Evolutionary conservation across 441 rosid species (phyloP).

Genomic region (Isatis lusitanica): DNA sequence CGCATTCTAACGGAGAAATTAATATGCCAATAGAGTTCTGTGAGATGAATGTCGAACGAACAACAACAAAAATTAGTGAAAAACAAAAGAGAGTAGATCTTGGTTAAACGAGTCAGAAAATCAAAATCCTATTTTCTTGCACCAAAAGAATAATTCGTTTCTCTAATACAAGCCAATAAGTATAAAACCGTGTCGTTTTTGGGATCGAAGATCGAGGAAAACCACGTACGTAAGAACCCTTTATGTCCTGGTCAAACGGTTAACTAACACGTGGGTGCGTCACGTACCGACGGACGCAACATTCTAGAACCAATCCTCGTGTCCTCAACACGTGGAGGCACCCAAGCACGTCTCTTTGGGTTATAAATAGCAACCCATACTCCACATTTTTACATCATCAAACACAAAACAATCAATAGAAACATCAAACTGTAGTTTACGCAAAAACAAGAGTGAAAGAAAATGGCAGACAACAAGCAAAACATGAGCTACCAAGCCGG

Average conservation of each 20-base stretch:
- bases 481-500: constrained; percentile 40
- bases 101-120: not conserved
- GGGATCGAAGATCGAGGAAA: not conserved
- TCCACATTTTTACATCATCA: not conserved
- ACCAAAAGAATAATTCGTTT: not conserved
- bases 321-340: constrained; percentile 29
- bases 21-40: no score
- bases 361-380: constrained; percentile 18
- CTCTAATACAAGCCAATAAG: not conserved
- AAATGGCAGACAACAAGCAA: constrained; percentile 36
- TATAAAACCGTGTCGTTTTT: not conserved
- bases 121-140: not conserved
- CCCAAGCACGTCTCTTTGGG: constrained; percentile 5
- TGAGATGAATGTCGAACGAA: no score
- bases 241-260: constrained; percentile 29
- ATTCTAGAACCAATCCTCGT: constrained; percentile 19
- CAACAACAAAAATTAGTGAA: no score
- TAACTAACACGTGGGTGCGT: constrained; percentile 12
- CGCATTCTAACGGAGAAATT: no score
- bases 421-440: not conserved
- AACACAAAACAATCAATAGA: constrained; percentile 15
- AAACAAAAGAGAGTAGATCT: not conserved
- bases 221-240: constrained; percentile 11
- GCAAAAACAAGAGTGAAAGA: not conserved
- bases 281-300: constrained; percentile 9